phyloP scores from a whole-genome alignment of 768 basidiomycete species.

The Lactifluus piperatus region DNA sequence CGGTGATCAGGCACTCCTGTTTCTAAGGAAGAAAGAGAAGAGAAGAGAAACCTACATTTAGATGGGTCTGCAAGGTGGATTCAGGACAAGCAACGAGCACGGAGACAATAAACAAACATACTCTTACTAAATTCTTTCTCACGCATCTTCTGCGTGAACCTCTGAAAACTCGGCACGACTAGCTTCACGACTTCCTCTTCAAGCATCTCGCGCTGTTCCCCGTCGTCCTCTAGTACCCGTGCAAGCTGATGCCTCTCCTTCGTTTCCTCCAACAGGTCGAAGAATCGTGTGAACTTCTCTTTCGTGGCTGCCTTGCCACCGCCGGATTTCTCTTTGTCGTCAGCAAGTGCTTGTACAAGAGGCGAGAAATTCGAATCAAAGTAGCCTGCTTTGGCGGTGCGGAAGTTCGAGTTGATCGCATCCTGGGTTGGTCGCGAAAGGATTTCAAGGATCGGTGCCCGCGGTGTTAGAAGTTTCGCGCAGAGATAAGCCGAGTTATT shows the following conservation, averaged over 20 bases:
- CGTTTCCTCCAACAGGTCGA: constrained; percentile 71
- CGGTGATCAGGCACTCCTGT: not conserved
- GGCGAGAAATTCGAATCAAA: constrained; percentile 79
- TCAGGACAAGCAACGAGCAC: not conserved
- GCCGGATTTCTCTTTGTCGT: constrained; percentile 37
- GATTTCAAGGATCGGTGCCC: constrained; percentile 38
- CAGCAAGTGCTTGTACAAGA: constrained; percentile 52
- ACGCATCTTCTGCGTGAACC: constrained; percentile 64
- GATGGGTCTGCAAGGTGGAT: constrained; percentile 44
- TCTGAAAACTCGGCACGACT: constrained; percentile 63
- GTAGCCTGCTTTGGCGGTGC: constrained; percentile 76
- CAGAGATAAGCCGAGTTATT: constrained; percentile 74
- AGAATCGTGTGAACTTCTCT: constrained; percentile 79
- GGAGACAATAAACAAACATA: constrained; percentile 28
- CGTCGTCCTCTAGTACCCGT: constrained; percentile 63
- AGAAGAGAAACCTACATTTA: constrained; percentile 43
- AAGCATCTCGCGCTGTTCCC: constrained; percentile 46
- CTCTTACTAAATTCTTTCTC: constrained; percentile 86
- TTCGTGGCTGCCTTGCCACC: constrained; percentile 49
- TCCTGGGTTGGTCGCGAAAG: constrained; percentile 57
- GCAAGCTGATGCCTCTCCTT: constrained; percentile 65
- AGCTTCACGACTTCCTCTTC: constrained; percentile 70
- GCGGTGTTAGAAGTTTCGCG: constrained; percentile 45
- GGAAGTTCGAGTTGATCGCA: constrained; percentile 56
- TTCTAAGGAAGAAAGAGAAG: not conserved